Base-by-base conservation (phyloP, 2,329 filamentous ascomycete species). In the Arthrinium puccinioides region DNA sequence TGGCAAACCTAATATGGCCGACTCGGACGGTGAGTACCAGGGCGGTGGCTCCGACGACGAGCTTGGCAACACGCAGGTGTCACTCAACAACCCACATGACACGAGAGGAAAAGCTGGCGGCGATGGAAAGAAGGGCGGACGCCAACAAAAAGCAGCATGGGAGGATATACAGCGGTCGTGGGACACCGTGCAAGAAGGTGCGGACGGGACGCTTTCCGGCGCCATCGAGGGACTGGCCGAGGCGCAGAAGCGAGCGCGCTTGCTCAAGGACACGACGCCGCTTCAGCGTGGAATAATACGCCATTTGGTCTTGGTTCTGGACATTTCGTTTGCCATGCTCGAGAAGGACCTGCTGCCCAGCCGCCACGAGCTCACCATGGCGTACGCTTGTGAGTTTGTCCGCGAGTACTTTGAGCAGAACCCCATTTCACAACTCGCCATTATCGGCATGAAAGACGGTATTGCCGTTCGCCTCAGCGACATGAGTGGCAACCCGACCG, bases 401-500 rank as follows among this genome's bases (percentile, higher is more conserved):
- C 76, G 82, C 41, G 90, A 96, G 59, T 98, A 87, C 64, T 98
- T 97, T 56, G 92, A 97, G 62, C 92, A 98, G 62, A 98, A 98
- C 53, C 92, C 92, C 9, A 97, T 98, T 48, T 94, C 88, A 9
- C 92, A 98, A 63, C 76, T 98, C 39, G 89, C 85, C 18, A 83
- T 98, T 21, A 70, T 98, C 26, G 90, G 86, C 35, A 95, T 97
- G 85, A 79, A 86, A 44, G 92, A 97, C 57, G 92, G 92, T 13
- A 70, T 97, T 13, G 89, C 89, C 3, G 70, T 94, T 18, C 72
- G 86, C 26, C 76, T 98, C 45, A 92, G 84, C 55, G 87, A 95
- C 54, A 82, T 97, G 69, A 84, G 84, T 38, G 92, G 92, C 9
- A 96, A 96, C 55, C 88, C 90, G 3, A 82, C 82, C 8, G 87